These are phyloP conservation scores for Phaseolus lunatus DNA, from an alignment of 306 rosid genomes.

Conservation along the genomic window DNA sequence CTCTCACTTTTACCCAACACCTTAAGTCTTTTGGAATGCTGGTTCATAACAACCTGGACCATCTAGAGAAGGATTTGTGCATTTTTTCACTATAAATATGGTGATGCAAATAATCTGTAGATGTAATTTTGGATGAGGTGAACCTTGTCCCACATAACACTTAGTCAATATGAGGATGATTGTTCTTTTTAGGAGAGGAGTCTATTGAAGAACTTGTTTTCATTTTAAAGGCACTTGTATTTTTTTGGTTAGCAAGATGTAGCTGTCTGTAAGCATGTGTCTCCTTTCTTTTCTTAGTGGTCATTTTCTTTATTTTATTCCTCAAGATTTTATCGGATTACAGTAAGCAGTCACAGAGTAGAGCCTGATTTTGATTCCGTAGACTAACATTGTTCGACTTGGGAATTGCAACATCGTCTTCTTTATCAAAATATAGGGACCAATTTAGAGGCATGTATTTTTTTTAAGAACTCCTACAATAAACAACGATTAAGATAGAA, in stretches of 20 bases:
- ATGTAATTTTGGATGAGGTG: conserved; percentile 4
- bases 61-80: background rate
- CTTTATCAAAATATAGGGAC: no score
- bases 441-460: no score
- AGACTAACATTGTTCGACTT: no score
- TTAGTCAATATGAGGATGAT: background rate
- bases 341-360: no score
- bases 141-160: background rate
- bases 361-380: no score
- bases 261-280: conserved; percentile 7
- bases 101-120: background rate
- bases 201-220: background rate
- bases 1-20: background rate
- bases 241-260: conserved; percentile 22
- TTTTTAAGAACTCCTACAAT: no score
- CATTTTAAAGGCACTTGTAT: background rate
- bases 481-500: no score
- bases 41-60: background rate
- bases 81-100: background rate
- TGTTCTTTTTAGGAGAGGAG: background rate
- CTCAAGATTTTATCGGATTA: no score
- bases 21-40: background rate
- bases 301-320: background rate
- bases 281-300: conserved; percentile 4
- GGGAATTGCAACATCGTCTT: no score